Evolutionary conservation across 306 rosid genomes (phyloP).

Genomic region (Phaseolus lunatus): DNA sequence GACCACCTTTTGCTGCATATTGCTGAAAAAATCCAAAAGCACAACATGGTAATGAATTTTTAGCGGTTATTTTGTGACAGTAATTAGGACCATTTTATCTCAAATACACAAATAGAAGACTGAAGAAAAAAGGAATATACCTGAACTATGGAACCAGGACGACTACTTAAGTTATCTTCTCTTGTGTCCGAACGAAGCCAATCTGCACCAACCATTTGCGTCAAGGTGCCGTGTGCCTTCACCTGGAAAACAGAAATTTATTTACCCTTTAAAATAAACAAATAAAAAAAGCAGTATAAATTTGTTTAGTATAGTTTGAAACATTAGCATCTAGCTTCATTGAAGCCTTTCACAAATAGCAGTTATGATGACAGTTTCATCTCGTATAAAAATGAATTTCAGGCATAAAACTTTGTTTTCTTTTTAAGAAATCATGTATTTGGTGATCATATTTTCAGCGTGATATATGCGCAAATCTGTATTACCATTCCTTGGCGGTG

Average conservation of each 20-base stretch:
- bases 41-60: slow-evolving; percentile 4
- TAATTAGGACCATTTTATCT: neutral
- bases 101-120: neutral
- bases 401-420: neutral
- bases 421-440: too few relatives aligned
- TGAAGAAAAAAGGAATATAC: slow-evolving; percentile 48
- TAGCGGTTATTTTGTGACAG: slow-evolving; percentile 6
- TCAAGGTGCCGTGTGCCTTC: slow-evolving; percentile 70
- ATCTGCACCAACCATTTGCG: slow-evolving; percentile 86
- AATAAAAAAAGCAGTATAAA: neutral
- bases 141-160: slow-evolving; percentile 74
- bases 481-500: too few relatives aligned
- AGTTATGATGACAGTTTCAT: neutral
- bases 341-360: slow-evolving; percentile 15
- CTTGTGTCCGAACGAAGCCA: slow-evolving; percentile 72
- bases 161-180: slow-evolving; percentile 80
- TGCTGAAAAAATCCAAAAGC: slow-evolving; percentile 54
- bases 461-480: too few relatives aligned
- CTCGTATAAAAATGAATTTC: neutral
- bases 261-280: neutral
- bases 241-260: slow-evolving; percentile 52
- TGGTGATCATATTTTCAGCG: too few relatives aligned
- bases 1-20: slow-evolving; percentile 69
- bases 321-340: neutral
- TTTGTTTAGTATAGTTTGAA: slow-evolving; percentile 3